Conservation (phyloP, 192 early-diverging fungal species). For the Gryganskiella cystojenkinii region DNA sequence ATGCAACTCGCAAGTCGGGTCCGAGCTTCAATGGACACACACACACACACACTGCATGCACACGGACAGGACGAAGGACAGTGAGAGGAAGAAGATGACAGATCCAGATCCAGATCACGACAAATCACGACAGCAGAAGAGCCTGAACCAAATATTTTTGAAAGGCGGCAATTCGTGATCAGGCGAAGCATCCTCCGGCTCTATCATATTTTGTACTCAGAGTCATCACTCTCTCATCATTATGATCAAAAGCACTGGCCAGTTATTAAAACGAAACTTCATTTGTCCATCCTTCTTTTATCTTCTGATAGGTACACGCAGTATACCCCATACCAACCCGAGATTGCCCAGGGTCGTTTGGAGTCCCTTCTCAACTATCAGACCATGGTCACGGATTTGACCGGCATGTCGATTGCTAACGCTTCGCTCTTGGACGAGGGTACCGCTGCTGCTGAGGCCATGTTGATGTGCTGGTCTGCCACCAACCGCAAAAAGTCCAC, state of each 20-base stretch:
- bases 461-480: conserved; percentile 86
- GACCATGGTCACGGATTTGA: conserved; percentile 95
- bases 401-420: conserved; percentile 96
- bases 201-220: too few relatives aligned
- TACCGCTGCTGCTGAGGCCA: conserved; percentile 97
- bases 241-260: not conserved
- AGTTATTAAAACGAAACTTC: conserved; percentile 5
- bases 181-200: too few relatives aligned
- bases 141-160: too few relatives aligned
- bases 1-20: too few relatives aligned
- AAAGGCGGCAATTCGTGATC: too few relatives aligned
- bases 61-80: too few relatives aligned
- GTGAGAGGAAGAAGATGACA: too few relatives aligned
- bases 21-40: too few relatives aligned
- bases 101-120: too few relatives aligned
- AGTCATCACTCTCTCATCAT: not conserved
- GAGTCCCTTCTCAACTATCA: conserved; percentile 98
- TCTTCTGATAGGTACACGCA: conserved; percentile 53
- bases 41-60: too few relatives aligned
- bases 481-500: conserved; percentile 83
- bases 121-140: too few relatives aligned
- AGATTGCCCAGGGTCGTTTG: conserved; percentile 98
- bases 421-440: conserved; percentile 99
- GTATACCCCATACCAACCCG: conserved; percentile 99
- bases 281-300: not conserved